These are phyloP conservation scores for Thelonectria discophora DNA, from an alignment of 2,329 filamentous ascomycete genomes.

Conservation along the genomic window DNA sequence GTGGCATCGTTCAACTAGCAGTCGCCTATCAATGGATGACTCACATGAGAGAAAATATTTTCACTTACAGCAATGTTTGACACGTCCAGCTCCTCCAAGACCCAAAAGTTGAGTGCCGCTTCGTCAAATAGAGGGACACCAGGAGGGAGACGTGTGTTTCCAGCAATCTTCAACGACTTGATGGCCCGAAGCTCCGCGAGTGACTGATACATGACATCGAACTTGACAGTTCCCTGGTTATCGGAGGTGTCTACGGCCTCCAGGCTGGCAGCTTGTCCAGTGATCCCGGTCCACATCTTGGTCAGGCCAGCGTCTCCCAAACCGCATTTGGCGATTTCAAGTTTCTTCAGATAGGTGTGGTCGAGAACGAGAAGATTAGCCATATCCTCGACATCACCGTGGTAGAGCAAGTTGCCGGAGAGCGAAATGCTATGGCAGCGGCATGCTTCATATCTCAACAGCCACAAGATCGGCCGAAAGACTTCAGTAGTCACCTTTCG, in stretches of 20 bases:
- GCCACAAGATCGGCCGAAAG: conserved; percentile 58
- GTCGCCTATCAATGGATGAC: not conserved
- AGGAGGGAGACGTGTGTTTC: conserved; percentile 58
- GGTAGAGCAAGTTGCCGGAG: conserved; percentile 58
- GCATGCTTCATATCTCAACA: conserved; percentile 57
- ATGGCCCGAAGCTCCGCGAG: conserved; percentile 56
- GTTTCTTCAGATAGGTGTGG: conserved; percentile 53
- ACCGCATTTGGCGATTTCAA: conserved; percentile 62
- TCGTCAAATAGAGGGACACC: conserved; percentile 58
- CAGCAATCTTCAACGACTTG: conserved; percentile 59
- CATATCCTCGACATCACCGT: conserved; percentile 58
- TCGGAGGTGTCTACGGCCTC: conserved; percentile 62
- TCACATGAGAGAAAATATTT: not conserved
- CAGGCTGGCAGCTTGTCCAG: conserved; percentile 55
- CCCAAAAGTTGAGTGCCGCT: conserved; percentile 53
- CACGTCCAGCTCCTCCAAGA: conserved; percentile 63
- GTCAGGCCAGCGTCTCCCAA: conserved; percentile 59
- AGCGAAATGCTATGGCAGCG: conserved; percentile 62
- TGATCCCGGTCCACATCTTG: conserved; percentile 58
- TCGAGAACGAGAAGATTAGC: conserved; percentile 48
- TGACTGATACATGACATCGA: conserved; percentile 56
- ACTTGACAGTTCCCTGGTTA: conserved; percentile 61
- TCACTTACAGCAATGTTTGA: conserved; percentile 61
- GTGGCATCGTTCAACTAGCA: conserved; percentile 60
- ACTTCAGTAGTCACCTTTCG: conserved; percentile 50